Evolutionary conservation across 2,329 filamentous ascomycete species (phyloP).

Genomic region (Rhinocladiella similis): DNA sequence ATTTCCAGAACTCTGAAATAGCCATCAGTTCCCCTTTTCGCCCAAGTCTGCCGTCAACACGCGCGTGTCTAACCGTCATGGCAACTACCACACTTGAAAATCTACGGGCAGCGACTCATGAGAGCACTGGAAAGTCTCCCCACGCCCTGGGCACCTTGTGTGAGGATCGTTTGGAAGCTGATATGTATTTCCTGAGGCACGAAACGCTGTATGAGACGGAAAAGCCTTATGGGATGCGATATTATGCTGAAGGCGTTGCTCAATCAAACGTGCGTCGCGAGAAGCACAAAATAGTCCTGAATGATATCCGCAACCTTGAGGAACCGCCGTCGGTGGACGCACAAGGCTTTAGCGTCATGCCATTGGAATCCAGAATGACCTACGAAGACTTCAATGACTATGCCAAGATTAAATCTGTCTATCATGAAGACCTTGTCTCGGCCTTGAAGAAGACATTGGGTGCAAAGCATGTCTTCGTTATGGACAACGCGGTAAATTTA

Average conservation of each 20-base stretch:
- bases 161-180: no score
- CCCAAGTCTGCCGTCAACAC: no score
- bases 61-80: no score
- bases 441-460: conserved; percentile 1
- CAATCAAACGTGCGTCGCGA: conserved; percentile 1
- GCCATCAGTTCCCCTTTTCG: no score
- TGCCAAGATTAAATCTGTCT: conserved; percentile 4
- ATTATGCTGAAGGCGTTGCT: background rate
- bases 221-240: no score
- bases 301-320: background rate
- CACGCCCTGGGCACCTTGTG: no score
- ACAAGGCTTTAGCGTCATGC: conserved; percentile 1
- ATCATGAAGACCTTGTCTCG: conserved; percentile 1
- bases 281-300: background rate
- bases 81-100: no score
- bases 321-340: background rate
- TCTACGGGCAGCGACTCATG: no score
- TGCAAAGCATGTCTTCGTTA: conserved; percentile 5
- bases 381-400: conserved; percentile 10
- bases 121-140: no score
- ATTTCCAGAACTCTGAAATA: no score
- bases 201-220: no score
- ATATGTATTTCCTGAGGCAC: no score
- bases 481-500: background rate
- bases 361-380: conserved; percentile 2